phyloP scores from a whole-genome alignment of 192 early-diverging fungal species.

The Backusella macrospora region DNA sequence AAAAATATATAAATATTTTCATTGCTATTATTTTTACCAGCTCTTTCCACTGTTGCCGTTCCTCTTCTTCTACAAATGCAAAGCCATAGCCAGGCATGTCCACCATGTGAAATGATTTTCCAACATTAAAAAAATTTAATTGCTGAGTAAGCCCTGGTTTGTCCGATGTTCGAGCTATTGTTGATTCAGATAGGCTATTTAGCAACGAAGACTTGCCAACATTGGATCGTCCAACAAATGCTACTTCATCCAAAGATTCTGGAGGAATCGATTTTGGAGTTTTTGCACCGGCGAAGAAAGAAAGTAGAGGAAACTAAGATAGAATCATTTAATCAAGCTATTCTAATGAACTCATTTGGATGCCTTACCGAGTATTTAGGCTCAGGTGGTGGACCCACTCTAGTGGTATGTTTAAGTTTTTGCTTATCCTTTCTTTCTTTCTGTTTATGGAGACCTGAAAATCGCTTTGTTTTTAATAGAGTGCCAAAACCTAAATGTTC shows the following conservation, averaged over 20 bases:
- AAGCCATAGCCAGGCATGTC: slow-evolving; percentile 89
- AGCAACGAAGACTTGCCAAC: slow-evolving; percentile 82
- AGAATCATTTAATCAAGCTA: background rate
- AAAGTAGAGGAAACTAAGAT: slow-evolving; percentile 41
- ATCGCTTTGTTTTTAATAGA: slow-evolving; percentile 39
- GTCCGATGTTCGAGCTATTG: slow-evolving; percentile 65
- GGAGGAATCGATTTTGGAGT: slow-evolving; percentile 41
- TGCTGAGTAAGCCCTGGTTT: slow-evolving; percentile 81
- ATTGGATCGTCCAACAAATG: slow-evolving; percentile 66
- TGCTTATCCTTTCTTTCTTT: slow-evolving; percentile 8
- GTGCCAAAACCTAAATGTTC: slow-evolving; percentile 41
- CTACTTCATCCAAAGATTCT: slow-evolving; percentile 38
- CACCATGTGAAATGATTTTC: slow-evolving; percentile 62
- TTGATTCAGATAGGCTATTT: slow-evolving; percentile 65
- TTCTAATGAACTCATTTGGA: background rate
- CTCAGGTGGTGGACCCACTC: slow-evolving; percentile 15
- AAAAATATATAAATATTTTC: background rate
- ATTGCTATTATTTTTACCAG: slow-evolving; percentile 45
- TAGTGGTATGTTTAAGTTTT: slow-evolving; percentile 3
- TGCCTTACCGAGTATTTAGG: slow-evolving; percentile 31
- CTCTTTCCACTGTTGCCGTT: slow-evolving; percentile 55
- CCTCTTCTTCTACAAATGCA: slow-evolving; percentile 72
- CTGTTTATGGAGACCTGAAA: slow-evolving; percentile 14
- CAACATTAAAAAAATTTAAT: slow-evolving; percentile 77
- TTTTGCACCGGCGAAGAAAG: slow-evolving; percentile 51